Percentiles rank a stretch among this genome's conserved stretches.
Evolutionary conservation across 2,329 filamentous ascomycete genomes (phyloP).

Genomic region (Pseudocercospora cruenta): DNA sequence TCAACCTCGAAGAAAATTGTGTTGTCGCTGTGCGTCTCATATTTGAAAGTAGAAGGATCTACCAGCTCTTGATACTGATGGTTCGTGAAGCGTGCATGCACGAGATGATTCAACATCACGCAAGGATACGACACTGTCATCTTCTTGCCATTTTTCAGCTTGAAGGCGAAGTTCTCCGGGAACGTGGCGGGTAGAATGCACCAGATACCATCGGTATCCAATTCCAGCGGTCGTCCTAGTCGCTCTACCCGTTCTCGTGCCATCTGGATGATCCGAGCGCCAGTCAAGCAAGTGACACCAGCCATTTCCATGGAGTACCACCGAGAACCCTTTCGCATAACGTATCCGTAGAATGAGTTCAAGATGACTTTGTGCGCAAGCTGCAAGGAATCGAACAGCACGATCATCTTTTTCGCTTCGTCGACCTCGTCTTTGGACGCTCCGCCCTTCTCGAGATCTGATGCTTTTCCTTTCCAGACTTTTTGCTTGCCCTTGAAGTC

Average conservation of each 20-base stretch:
- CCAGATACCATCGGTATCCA: slow-evolving; percentile 99
- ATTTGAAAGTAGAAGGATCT: slow-evolving; percentile 79
- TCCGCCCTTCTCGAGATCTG: slow-evolving; percentile 79
- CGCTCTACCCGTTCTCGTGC: slow-evolving; percentile 91
- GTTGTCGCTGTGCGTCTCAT: slow-evolving; percentile 97
- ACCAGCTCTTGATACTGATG: slow-evolving; percentile 92
- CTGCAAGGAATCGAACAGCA: slow-evolving; percentile 93
- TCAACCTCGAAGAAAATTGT: slow-evolving; percentile 99
- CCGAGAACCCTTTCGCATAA: slow-evolving; percentile 97
- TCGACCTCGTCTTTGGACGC: slow-evolving; percentile 78
- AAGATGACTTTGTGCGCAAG: slow-evolving; percentile 98
- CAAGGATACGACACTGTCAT: slow-evolving; percentile 95
- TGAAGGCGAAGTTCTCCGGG: slow-evolving; percentile 94
- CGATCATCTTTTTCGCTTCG: slow-evolving; percentile 97
- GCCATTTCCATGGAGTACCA: slow-evolving; percentile 99
- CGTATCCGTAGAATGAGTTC: slow-evolving; percentile 98
- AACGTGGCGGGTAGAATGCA: slow-evolving; percentile 97
- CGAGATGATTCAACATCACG: slow-evolving; percentile 97
- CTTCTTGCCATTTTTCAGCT: slow-evolving; percentile 94
- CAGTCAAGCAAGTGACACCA: slow-evolving; percentile 94
- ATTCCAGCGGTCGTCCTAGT: slow-evolving; percentile 86
- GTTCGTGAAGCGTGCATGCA: slow-evolving; percentile 93
- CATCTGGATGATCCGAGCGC: slow-evolving; percentile 95
- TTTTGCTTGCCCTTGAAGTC: slow-evolving; percentile 99
- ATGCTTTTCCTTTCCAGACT: slow-evolving; percentile 96